These are phyloP conservation scores for Taphrina deformans DNA, from an alignment of 1,139 yeast species.

Conservation along the genomic window DNA sequence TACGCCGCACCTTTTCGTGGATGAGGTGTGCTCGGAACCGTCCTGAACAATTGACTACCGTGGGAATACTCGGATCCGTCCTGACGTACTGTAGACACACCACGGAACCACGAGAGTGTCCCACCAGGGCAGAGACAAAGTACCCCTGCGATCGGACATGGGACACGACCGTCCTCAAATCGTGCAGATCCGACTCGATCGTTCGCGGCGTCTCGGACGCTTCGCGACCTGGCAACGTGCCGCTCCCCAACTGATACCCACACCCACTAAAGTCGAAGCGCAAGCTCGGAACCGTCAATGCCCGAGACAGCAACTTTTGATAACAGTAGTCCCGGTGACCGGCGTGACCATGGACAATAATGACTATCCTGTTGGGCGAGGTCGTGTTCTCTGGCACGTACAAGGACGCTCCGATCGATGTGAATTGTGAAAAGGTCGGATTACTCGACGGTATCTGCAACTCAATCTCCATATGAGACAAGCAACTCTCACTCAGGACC, in stretches of 20 bases:
- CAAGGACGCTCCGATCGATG: conserved; percentile 14
- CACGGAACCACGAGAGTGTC: conserved; percentile 66
- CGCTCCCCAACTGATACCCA: conserved; percentile 61
- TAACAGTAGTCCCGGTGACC: conserved; percentile 48
- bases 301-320: conserved; percentile 23
- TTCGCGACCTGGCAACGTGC: conserved; percentile 43
- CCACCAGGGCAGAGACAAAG: conserved; percentile 51
- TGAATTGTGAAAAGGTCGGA: conserved; percentile 1
- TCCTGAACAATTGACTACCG: conserved; percentile 69
- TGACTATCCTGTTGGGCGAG: conserved; percentile 1
- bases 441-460: conserved; percentile 7
- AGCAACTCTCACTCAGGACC: no score
- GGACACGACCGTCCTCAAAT: conserved; percentile 43
- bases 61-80: conserved; percentile 57
- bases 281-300: conserved; percentile 58
- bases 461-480: conserved; percentile 26
- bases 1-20: conserved; percentile 41
- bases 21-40: conserved; percentile 50
- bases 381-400: conserved; percentile 7
- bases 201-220: conserved; percentile 67
- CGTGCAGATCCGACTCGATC: conserved; percentile 57
- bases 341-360: conserved; percentile 28
- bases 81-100: conserved; percentile 36
- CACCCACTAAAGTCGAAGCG: conserved; percentile 85
- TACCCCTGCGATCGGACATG: conserved; percentile 43